Evolutionary conservation across 768 basidiomycete species (phyloP).

Genomic region (Crassisporium funariophilum): DNA sequence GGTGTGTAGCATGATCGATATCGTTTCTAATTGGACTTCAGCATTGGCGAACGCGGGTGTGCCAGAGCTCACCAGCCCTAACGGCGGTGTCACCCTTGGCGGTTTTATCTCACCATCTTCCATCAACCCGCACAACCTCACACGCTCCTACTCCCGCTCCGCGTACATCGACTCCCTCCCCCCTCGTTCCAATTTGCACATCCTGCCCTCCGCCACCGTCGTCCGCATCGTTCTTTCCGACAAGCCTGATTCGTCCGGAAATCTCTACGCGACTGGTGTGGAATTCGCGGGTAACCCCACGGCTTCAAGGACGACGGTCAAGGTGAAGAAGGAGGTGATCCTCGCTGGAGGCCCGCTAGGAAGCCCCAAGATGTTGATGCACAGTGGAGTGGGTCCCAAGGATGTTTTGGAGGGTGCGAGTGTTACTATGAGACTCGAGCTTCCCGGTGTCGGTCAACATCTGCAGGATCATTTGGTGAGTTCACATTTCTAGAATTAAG

Average conservation of each 20-base stretch:
- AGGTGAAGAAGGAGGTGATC: conserved; percentile 63
- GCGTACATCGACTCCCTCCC: conserved; percentile 67
- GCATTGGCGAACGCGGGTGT: conserved; percentile 50
- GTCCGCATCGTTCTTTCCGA: conserved; percentile 50
- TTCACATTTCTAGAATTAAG: neutral
- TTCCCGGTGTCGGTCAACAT: conserved; percentile 59
- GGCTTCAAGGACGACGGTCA: conserved; percentile 40
- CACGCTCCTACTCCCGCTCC: conserved; percentile 64
- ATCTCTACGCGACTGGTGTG: conserved; percentile 29
- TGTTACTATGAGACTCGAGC: conserved; percentile 39
- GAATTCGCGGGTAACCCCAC: conserved; percentile 45
- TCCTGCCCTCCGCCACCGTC: conserved; percentile 57
- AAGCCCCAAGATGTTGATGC: conserved; percentile 50
- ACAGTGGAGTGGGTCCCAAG: conserved; percentile 55
- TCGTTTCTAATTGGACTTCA: conserved; percentile 58
- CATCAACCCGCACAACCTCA: conserved; percentile 66
- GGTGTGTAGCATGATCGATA: conserved; percentile 42
- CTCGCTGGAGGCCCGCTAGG: conserved; percentile 51
- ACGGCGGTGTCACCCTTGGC: conserved; percentile 51
- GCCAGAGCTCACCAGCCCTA: conserved; percentile 38
- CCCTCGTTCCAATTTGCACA: conserved; percentile 56
- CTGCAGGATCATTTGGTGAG: conserved; percentile 54
- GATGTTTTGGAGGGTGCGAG: conserved; percentile 47
- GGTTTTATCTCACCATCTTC: conserved; percentile 56
- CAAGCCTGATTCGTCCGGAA: conserved; percentile 38